phyloP scores from a whole-genome alignment of 2,329 filamentous ascomycete species.

The Ploettnerulaceae sp. region DNA sequence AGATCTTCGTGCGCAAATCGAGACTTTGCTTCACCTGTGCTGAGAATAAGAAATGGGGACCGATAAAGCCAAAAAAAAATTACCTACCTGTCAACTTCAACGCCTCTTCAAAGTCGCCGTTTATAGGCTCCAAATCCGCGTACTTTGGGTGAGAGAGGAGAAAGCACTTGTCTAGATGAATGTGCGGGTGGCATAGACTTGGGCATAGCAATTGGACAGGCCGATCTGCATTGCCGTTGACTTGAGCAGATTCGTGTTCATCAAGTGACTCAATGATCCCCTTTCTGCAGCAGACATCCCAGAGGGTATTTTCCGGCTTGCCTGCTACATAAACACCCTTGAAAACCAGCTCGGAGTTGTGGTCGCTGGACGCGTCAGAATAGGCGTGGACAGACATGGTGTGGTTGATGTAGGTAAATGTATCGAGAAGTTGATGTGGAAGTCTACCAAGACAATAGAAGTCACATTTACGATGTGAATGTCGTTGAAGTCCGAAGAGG shows the following conservation, averaged over 20 bases:
- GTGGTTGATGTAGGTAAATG: not conserved
- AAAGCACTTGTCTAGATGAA: slow-evolving; percentile 66
- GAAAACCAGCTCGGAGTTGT: slow-evolving; percentile 16
- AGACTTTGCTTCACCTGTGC: slow-evolving; percentile 49
- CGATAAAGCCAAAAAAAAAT: slow-evolving; percentile 5
- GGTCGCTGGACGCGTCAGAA: not conserved
- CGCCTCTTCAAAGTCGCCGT: slow-evolving; percentile 62
- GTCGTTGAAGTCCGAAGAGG: not conserved
- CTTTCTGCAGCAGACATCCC: slow-evolving; percentile 33
- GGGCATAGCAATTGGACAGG: slow-evolving; percentile 41
- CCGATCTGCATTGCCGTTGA: not conserved
- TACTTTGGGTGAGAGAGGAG: slow-evolving; percentile 55
- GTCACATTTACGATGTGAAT: slow-evolving; percentile 1
- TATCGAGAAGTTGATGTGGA: not conserved
- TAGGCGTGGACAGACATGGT: slow-evolving; percentile 3
- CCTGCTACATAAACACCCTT: slow-evolving; percentile 33
- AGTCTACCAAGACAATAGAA: slow-evolving; percentile 2
- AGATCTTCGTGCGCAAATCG: slow-evolving; percentile 59
- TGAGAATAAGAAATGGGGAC: slow-evolving; percentile 14
- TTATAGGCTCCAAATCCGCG: slow-evolving; percentile 52
- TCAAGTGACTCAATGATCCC: slow-evolving; percentile 31
- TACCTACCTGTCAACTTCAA: slow-evolving; percentile 46
- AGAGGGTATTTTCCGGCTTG: slow-evolving; percentile 29
- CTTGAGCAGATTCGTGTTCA: slow-evolving; percentile 20
- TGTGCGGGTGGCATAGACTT: slow-evolving; percentile 65